A percentile compares a stretch with the other conserved stretches of the same genome.
Evolutionary conservation across 78 protist genomes (phyloP).

Genomic region (Dictyostelium purpureum): DNA sequence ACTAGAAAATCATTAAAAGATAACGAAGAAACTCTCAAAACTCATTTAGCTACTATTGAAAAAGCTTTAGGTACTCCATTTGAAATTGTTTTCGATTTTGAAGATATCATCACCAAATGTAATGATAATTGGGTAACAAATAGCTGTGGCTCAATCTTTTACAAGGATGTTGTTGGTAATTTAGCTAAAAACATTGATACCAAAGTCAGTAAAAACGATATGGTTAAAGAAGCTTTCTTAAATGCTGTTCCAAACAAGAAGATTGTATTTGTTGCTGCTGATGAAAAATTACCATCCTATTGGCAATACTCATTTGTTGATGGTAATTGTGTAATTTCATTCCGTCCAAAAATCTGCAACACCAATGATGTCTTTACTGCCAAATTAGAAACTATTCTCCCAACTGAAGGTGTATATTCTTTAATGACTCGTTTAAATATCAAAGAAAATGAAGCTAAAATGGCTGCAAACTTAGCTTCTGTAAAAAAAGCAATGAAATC

Average conservation of each 20-base stretch:
- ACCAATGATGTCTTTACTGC: not conserved
- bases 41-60: no score
- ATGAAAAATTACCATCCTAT: not conserved
- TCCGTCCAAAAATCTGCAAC: conserved; percentile 2
- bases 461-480: not conserved
- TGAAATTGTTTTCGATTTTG: no score
- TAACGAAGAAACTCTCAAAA: no score
- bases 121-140: no score
- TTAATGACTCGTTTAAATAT: not conserved
- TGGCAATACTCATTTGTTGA: conserved; percentile 6
- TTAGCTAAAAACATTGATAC: not conserved
- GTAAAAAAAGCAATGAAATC: not conserved
- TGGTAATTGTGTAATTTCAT: not conserved
- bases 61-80: no score
- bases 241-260: not conserved
- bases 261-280: not conserved
- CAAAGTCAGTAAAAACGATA: conserved; percentile 6
- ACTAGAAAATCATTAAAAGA: no score
- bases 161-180: no score
- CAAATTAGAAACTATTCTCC: conserved; percentile 1
- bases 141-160: no score
- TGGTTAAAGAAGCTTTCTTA: conserved; percentile 47
- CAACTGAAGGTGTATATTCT: not conserved
- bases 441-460: not conserved
- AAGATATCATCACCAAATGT: no score